Conservation (phyloP, 805 yeast species). For the Torulaspora delbrueckii region DNA sequence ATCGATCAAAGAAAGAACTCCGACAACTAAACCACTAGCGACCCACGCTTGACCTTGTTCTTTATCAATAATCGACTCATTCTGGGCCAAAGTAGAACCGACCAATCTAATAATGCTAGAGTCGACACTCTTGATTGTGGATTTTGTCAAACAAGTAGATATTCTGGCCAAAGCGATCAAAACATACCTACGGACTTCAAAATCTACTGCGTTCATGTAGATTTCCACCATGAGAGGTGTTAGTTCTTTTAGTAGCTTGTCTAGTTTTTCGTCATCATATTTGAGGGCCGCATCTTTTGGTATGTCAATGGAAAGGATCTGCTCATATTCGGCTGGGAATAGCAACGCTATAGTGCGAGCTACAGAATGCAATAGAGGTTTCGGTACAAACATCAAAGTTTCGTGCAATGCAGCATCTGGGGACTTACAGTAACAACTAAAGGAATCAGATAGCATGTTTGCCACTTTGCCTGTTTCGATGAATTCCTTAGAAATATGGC, state of each 20-base stretch:
- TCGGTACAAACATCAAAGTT: constrained; percentile 68
- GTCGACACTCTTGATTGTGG: constrained; percentile 34
- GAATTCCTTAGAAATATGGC: constrained; percentile 41
- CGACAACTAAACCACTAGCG: constrained; percentile 38
- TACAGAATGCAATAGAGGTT: constrained; percentile 52
- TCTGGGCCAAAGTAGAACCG: constrained; percentile 59
- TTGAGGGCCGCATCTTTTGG: constrained; percentile 23
- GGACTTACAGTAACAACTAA: constrained; percentile 46
- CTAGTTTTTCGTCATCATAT: constrained; percentile 25
- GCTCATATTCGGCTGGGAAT: constrained; percentile 45
- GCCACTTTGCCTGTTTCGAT: constrained; percentile 48
- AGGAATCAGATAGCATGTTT: constrained; percentile 43
- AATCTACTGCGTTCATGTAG: constrained; percentile 69
- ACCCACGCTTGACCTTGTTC: constrained; percentile 7
- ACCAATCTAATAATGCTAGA: constrained; percentile 44
- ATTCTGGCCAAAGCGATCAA: constrained; percentile 52
- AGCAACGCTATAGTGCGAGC: constrained; percentile 52
- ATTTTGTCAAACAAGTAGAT: constrained; percentile 38
- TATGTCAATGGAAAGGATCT: constrained; percentile 27
- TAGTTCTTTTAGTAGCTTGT: constrained; percentile 41
- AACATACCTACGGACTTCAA: constrained; percentile 53
- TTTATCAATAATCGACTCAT: constrained; percentile 34
- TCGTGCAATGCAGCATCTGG: constrained; percentile 49
- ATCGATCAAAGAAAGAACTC: constrained; percentile 47
- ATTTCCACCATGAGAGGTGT: constrained; percentile 55